Conservation (phyloP, 2,329 filamentous ascomycete genomes). For the Triangularia verruculosa region DNA sequence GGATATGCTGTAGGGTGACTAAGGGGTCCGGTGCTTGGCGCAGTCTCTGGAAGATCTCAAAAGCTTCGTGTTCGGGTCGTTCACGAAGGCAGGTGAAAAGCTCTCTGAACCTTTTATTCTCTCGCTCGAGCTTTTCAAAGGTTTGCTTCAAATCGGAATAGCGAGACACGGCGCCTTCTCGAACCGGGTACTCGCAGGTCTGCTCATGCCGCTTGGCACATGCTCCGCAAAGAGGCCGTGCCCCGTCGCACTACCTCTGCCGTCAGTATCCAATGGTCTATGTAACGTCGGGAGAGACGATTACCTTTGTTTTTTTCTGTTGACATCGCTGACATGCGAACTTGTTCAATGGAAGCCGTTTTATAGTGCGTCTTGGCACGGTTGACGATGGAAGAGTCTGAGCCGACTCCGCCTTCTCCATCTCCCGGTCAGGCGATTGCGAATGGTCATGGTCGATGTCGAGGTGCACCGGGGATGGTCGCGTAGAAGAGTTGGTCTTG, state of each 20-base stretch:
- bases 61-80: slow-evolving; percentile 23
- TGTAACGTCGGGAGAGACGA: neutral
- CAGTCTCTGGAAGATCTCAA: slow-evolving; percentile 24
- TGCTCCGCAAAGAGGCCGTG: slow-evolving; percentile 15
- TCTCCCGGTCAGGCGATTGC: too few relatives aligned
- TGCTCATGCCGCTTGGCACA: slow-evolving; percentile 14
- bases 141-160: slow-evolving; percentile 24
- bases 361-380: neutral
- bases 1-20: slow-evolving; percentile 18
- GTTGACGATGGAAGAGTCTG: neutral
- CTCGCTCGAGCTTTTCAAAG: slow-evolving; percentile 16
- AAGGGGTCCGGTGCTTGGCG: slow-evolving; percentile 16
- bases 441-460: too few relatives aligned
- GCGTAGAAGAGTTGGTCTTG: too few relatives aligned
- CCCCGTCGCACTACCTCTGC: slow-evolving; percentile 15
- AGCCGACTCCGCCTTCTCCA: neutral
- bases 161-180: slow-evolving; percentile 17
- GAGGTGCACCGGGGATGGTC: too few relatives aligned
- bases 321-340: slow-evolving; percentile 9
- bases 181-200: slow-evolving; percentile 17
- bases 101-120: slow-evolving; percentile 22
- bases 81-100: slow-evolving; percentile 22
- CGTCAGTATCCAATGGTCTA: neutral
- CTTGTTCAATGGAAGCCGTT: neutral
- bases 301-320: slow-evolving; percentile 12